Base-by-base conservation (phyloP, 106 monocot genomes). In the Apostasia shenzhenica region DNA sequence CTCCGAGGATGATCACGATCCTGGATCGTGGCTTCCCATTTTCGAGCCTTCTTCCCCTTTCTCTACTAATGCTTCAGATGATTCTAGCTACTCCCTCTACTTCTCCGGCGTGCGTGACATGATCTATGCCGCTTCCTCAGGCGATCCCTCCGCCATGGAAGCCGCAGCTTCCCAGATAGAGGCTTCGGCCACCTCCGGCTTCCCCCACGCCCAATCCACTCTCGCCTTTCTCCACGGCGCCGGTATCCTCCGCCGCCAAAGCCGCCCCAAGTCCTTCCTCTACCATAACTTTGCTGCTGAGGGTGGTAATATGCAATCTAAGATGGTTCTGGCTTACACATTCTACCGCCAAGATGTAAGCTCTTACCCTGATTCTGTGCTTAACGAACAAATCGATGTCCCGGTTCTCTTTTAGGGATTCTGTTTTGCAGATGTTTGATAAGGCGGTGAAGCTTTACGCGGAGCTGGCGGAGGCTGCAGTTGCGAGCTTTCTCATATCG, bases 301-400 rank as follows among this genome's bases (percentile, higher is more conserved):
- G 3, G 85, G 70, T 0, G 92, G 92, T 41, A 88, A 83, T 54
- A 81, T 87, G 79, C 89, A 92, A 77, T 99, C 97, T 43, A 92
- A 90, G 87, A 92, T 99, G 97, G 83, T 77, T 11, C 86, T 92
- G 13, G 97, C 92, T 3, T 92, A 99, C 68, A 84, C 79, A 39
- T 92, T 85, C 63, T 90, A 75, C 63, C 88, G 97, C 3, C 97
- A 92, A 64, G 92, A 90, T 13, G 97, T 92, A 59, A 82, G 77
- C 5, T n/a, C 43, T 2, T 67, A 45, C 54, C 50, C 67, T 54
- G 2, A 54, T 12, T 60, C 14, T 49, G 40, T 1, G 13, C 42
- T 53, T 0, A 54, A 40, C 42, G 12, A 45, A 2, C 12, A 7
- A 6, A 5, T 10, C 53, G 41, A 2, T 67, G 7, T 53, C 8